Conservation (phyloP, 495 filamentous ascomycete species). For the Talaromyces liani region DNA sequence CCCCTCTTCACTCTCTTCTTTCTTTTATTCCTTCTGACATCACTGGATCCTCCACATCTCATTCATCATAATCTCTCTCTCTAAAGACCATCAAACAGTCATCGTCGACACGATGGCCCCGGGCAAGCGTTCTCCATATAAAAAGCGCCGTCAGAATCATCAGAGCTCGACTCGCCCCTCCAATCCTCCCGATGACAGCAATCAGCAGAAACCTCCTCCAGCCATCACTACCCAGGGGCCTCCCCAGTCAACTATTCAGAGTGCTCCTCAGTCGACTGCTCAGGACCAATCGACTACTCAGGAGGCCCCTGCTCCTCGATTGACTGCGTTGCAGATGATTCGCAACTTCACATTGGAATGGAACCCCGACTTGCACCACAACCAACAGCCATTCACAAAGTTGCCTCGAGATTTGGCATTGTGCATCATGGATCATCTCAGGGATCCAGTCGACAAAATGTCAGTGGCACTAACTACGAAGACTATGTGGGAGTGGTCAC, state of each 20-base stretch:
- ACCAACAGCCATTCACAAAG: background rate
- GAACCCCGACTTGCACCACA: background rate
- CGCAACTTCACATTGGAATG: background rate
- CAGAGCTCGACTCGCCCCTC: too few species aligned
- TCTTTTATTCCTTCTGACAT: background rate
- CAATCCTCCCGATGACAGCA: too few species aligned
- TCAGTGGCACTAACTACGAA: background rate
- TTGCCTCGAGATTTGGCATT: background rate
- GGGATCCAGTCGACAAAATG: background rate
- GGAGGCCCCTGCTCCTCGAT: background rate
- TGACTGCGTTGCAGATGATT: background rate
- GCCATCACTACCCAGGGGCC: too few species aligned
- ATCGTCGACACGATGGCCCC: background rate
- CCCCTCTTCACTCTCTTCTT: background rate
- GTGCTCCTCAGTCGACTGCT: background rate
- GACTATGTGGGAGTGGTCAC: background rate
- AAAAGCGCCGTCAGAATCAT: background rate
- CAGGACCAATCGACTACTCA: background rate
- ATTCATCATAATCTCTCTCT: background rate
- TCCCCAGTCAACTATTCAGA: too few species aligned
- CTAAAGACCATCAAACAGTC: background rate
- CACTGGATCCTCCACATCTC: background rate
- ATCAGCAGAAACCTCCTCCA: too few species aligned
- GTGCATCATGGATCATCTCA: background rate
- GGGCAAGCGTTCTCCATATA: background rate